phyloP scores from a whole-genome alignment of 176 grass and related monocot species.

The Carex parvula region DNA sequence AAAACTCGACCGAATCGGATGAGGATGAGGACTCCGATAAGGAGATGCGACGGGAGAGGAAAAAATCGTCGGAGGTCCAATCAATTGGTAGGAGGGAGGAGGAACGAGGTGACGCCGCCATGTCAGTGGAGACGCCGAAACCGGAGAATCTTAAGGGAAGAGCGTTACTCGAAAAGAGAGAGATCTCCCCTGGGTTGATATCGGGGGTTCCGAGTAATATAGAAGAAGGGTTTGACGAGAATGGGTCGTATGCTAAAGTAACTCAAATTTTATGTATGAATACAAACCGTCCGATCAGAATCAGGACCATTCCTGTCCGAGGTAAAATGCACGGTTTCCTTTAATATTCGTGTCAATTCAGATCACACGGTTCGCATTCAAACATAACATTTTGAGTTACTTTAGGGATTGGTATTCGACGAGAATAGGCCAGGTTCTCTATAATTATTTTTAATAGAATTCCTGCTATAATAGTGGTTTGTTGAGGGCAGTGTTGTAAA shows the following conservation, averaged over 20 bases:
- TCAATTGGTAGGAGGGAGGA: slow-evolving; percentile 15
- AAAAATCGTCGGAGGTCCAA: slow-evolving; percentile 40
- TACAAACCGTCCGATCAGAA: too few species aligned
- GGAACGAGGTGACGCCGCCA: slow-evolving; percentile 34
- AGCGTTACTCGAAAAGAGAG: slow-evolving; percentile 25
- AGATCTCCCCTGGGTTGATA: slow-evolving; percentile 37
- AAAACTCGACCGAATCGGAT: slow-evolving; percentile 48
- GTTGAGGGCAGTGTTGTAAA: background rate
- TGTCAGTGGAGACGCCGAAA: slow-evolving; percentile 5
- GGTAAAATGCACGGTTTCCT: too few species aligned
- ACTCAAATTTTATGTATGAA: too few species aligned
- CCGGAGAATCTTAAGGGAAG: slow-evolving; percentile 24
- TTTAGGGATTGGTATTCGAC: background rate
- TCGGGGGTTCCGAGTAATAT: background rate
- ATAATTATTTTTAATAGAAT: background rate
- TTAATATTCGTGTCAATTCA: too few species aligned
- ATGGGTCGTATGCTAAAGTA: too few species aligned
- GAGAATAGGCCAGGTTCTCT: background rate
- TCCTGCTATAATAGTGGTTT: background rate
- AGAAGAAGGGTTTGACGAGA: background rate
- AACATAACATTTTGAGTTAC: too few species aligned
- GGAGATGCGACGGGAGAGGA: slow-evolving; percentile 29
- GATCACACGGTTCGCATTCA: too few species aligned
- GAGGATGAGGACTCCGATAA: slow-evolving; percentile 8
- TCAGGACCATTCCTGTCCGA: too few species aligned